Base-by-base conservation (phyloP, 371 early-diverging fungal genomes). In the Capillidium heterosporum region DNA sequence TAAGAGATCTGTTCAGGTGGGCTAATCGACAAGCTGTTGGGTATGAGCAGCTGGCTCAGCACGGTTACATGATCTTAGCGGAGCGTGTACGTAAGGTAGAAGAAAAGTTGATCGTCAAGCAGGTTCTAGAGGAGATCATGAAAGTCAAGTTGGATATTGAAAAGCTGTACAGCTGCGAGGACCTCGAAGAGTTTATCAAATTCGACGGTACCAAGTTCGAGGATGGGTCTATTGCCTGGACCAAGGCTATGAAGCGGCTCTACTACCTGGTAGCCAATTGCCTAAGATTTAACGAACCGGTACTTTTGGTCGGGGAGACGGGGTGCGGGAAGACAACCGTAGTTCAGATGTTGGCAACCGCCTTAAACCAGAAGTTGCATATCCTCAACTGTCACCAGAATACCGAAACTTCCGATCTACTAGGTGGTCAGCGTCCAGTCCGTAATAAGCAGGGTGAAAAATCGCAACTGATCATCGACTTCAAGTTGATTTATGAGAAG, bases 251-350 rank as follows among this genome's bases (percentile, higher is more conserved):
- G 92, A 82, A 85, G 60, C 77, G 93, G 29, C 71, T 98, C 55
- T 89, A 96, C 59, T 81, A 85, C 26, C 71, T 97, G 32, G 89
- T 96, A 4, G 76, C 82, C 21, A 76, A 81, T 39, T 90, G 91
- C 54, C 69, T 95, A 55, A 63, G 73, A 48, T 77, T 83, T 69
- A 77, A 82, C 43, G 99, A 99, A 65, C 96, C 98, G 21, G 87
- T 99, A 23, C 68, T 99, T 21, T 76, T 99, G 4, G 92, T 99
- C 1, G 99, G 99, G 48, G 98, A 96, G 63, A 98, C 99, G 8
- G 99, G 99, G 17, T 92, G 95, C 66, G 99, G 99, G 56, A 99
- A 99, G 69, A 99, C 99, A 0, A 95, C 94, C 15, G 90, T 99
- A 8, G 91, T 93, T 66, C 94, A 99, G 67, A 78, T 95, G 73